These are phyloP conservation scores for Trichosanthes truncata DNA, from an alignment of 306 rosid species.

Conservation along the genomic window DNA sequence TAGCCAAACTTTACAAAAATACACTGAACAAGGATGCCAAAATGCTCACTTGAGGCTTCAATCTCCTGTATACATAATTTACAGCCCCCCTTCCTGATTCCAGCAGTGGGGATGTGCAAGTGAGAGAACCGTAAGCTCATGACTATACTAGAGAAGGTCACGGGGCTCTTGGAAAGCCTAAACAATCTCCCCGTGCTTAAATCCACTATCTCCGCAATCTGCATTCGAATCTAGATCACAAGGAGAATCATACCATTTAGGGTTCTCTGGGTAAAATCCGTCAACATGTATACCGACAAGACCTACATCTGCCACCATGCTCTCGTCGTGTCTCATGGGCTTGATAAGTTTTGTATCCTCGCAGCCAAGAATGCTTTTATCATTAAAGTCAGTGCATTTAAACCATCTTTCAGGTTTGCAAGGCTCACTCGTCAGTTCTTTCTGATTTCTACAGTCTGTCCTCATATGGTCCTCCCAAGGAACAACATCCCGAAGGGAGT, in stretches of 20 bases:
- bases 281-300: conserved; percentile 94
- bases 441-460: conserved; percentile 61
- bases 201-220: conserved; percentile 81
- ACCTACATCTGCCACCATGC: conserved; percentile 76
- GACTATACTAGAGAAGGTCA: conserved; percentile 42
- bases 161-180: conserved; percentile 38
- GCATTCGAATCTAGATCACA: conserved; percentile 83
- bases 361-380: conserved; percentile 86
- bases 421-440: conserved; percentile 57
- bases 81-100: conserved; percentile 54
- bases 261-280: conserved; percentile 82
- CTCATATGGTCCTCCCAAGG: conserved; percentile 98
- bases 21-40: conserved; percentile 52
- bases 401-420: conserved; percentile 97
- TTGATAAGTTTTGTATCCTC: conserved; percentile 87
- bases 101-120: conserved; percentile 42
- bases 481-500: conserved; percentile 69
- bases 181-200: conserved; percentile 82
- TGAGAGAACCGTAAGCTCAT: conserved; percentile 29
- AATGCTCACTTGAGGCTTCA: conserved; percentile 46
- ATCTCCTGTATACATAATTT: conserved; percentile 79
- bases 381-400: conserved; percentile 78
- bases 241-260: conserved; percentile 98
- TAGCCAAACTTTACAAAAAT: conserved; percentile 51
- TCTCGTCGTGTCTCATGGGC: conserved; percentile 75